Conservation (phyloP, 2,329 filamentous ascomycete genomes). For the Zopfia rhizophila region DNA sequence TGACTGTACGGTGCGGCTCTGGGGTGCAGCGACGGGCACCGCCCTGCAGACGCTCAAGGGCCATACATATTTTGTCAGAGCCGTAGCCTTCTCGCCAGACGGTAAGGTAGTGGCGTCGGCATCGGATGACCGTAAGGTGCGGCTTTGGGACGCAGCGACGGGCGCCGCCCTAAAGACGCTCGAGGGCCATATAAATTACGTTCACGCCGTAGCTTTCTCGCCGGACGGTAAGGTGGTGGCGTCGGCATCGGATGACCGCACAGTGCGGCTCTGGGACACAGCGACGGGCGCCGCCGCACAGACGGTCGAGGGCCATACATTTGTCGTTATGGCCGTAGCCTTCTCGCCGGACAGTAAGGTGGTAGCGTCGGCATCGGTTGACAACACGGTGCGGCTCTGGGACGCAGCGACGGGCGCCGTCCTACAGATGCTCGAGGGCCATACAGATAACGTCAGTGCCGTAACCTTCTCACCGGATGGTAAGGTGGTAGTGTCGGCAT, state of each 20-base stretch:
- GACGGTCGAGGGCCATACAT: too few species aligned
- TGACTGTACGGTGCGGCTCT: neutral
- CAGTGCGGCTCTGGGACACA: slow-evolving; percentile 21
- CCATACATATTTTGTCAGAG: slow-evolving; percentile 61
- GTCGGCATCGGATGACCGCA: slow-evolving; percentile 20
- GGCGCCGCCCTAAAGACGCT: neutral
- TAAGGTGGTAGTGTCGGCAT: slow-evolving; percentile 4
- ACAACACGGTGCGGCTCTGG: slow-evolving; percentile 23
- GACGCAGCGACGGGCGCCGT: slow-evolving; percentile 9
- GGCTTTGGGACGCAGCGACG: slow-evolving; percentile 6
- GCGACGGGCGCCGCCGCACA: too few species aligned
- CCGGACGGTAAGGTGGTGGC: slow-evolving; percentile 23
- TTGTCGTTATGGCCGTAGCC: slow-evolving; percentile 4
- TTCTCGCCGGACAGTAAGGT: slow-evolving; percentile 19
- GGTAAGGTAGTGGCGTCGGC: slow-evolving; percentile 13
- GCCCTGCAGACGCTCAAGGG: slow-evolving; percentile 90
- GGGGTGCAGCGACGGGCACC: slow-evolving; percentile 67
- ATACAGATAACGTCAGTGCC: neutral
- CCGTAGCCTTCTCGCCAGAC: slow-evolving; percentile 17
- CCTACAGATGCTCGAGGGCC: slow-evolving; percentile 2
- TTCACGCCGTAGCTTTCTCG: slow-evolving; percentile 22
- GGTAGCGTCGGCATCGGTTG: slow-evolving; percentile 21
- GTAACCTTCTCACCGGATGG: slow-evolving; percentile 14
- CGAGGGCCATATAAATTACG: neutral
- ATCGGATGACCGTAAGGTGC: slow-evolving; percentile 1